phyloP scores from a whole-genome alignment of 2,329 filamentous ascomycete genomes.

The Bretziella fagacearum region DNA sequence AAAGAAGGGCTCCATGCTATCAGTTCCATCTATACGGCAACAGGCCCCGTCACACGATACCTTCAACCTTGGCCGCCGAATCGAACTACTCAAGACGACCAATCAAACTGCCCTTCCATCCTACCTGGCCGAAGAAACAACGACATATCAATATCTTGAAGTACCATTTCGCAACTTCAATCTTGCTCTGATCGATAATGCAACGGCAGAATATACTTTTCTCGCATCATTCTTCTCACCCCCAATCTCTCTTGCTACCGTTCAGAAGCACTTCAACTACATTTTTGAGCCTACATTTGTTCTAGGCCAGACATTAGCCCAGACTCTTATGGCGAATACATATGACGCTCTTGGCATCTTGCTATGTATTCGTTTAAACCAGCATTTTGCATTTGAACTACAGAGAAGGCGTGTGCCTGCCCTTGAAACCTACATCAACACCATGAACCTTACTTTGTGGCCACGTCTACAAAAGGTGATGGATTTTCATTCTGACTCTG shows the following conservation, averaged over 20 bases:
- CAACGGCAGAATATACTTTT: conserved; percentile 88
- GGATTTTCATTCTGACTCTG: conserved; percentile 78
- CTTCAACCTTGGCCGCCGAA: conserved; percentile 72
- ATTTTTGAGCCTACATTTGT: conserved; percentile 82
- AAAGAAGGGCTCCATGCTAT: conserved; percentile 44
- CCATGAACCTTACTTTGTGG: conserved; percentile 90
- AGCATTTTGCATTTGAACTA: conserved; percentile 84
- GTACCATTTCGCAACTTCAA: conserved; percentile 89
- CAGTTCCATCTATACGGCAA: conserved; percentile 22
- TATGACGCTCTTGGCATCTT: conserved; percentile 76
- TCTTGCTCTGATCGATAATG: conserved; percentile 81
- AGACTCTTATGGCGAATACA: conserved; percentile 55
- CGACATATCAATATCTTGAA: conserved; percentile 72
- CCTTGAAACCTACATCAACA: conserved; percentile 83
- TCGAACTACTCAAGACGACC: conserved; percentile 60
- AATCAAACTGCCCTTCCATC: conserved; percentile 67
- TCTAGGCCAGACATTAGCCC: conserved; percentile 64
- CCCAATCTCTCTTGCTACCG: conserved; percentile 53
- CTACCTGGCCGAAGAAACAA: conserved; percentile 81
- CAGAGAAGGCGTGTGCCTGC: conserved; percentile 82
- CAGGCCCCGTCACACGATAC: conserved; percentile 57
- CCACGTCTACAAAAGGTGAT: conserved; percentile 88
- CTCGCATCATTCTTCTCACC: conserved; percentile 78
- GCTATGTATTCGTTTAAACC: conserved; percentile 83
- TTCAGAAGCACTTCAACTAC: conserved; percentile 68